Base-by-base conservation (phyloP, 2,329 filamentous ascomycete genomes). In the Xylaria sp. region DNA sequence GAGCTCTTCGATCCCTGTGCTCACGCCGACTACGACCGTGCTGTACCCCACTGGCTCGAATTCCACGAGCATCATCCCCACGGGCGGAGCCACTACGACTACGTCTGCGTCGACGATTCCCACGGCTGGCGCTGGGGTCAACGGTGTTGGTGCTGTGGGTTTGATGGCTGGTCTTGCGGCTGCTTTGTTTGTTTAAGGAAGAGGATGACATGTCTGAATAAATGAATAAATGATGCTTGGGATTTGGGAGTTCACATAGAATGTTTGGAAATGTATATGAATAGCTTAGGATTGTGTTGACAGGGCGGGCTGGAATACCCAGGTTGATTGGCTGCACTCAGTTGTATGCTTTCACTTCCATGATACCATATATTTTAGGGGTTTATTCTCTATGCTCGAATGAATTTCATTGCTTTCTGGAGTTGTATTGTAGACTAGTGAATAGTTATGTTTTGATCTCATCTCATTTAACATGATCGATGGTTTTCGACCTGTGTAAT, bases 131-230 rank as follows among this genome's bases (percentile, higher is more conserved):
- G 73, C 71, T 3, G 65, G 48, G 10, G 59, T 65, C 0, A 69
- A 72, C 35, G 71, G 68, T 1, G 69, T 72, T 10, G 75, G 74
- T 3, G 69, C 73, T 2, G 58, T 71, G 29, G 73, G 75, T 3
- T 40, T 75, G 21, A 23, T 76, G 8, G 74, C 72, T 10, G 72
- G 72, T 6, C 25, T 75, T 32, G 73, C 72, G 21, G 74, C 73
- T 37, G 66, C 73, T n/a, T 37, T 76, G 40, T 57, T 77, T 21
- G 60, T 76, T 18, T 76, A 66, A 69, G 13, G 44, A 21, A n/a
- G n/a, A n/a, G n/a, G n/a, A n/a, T n/a, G n/a, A n/a, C n/a, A n/a
- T n/a, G n/a, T n/a, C n/a, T n/a, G 37, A 18, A 27, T 10, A 18
- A 2, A 27, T 6, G 37, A 6, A 4, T 25, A 5, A 12, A 25